Conservation (phyloP, 2,329 filamentous ascomycete genomes). For the Calycina marina region DNA sequence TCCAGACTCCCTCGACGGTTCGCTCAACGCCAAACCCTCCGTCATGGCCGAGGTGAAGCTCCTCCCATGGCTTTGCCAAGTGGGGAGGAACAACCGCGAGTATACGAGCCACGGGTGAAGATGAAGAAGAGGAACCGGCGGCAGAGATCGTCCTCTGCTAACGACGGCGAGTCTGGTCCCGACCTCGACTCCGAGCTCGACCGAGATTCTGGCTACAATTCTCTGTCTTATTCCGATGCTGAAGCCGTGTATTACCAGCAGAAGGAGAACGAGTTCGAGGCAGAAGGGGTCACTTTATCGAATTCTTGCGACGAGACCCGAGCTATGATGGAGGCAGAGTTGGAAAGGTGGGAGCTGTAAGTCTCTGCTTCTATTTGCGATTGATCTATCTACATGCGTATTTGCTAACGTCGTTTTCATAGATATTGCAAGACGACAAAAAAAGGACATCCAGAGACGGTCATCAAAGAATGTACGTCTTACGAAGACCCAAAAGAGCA, state of each 20-base stretch:
- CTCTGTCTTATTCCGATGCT: slow-evolving; percentile 5
- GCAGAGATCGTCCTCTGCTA: slow-evolving; percentile 1
- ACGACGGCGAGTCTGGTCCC: slow-evolving; percentile 1
- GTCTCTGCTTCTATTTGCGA: slow-evolving; percentile 4
- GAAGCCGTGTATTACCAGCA: slow-evolving; percentile 9
- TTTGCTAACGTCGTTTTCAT: slow-evolving; percentile 5
- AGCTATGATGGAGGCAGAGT: slow-evolving; percentile 11
- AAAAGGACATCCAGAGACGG: slow-evolving; percentile 6
- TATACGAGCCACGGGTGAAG: slow-evolving; percentile 1
- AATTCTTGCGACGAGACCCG: slow-evolving; percentile 10
- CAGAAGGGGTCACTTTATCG: slow-evolving; percentile 10
- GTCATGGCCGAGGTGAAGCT: slow-evolving; percentile 1
- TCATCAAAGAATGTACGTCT: no score
- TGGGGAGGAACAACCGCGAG: neutral
- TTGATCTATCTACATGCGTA: no score
- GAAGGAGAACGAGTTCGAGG: slow-evolving; percentile 10
- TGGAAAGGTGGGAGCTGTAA: slow-evolving; percentile 10
- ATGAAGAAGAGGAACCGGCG: slow-evolving; percentile 1
- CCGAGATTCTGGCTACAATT: slow-evolving; percentile 9
- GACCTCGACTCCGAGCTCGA: slow-evolving; percentile 2
- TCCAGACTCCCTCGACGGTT: slow-evolving; percentile 1
- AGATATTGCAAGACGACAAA: slow-evolving; percentile 9
- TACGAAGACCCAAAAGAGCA: slow-evolving; percentile 1
- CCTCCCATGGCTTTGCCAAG: neutral
- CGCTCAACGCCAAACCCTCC: slow-evolving; percentile 3